Evolutionary conservation across 805 yeast genomes (phyloP).

Genomic region (Blastobotrys mokoenaii): DNA sequence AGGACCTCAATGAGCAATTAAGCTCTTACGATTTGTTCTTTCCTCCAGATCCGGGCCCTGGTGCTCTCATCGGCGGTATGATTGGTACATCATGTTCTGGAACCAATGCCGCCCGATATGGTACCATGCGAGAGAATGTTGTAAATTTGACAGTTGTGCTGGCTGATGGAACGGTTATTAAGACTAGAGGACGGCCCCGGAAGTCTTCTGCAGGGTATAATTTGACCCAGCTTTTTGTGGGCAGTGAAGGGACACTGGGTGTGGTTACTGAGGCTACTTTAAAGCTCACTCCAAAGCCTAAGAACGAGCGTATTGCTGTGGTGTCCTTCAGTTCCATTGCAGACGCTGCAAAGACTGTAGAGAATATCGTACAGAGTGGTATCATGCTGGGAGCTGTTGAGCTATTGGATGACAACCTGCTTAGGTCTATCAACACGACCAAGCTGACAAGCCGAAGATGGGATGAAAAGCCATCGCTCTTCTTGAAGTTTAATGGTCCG

Average conservation of each 20-base stretch:
- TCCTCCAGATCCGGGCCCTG: constrained; percentile 87
- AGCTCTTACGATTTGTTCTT: constrained; percentile 48
- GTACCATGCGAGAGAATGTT: constrained; percentile 84
- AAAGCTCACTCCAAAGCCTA: constrained; percentile 38
- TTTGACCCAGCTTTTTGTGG: constrained; percentile 67
- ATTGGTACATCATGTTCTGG: constrained; percentile 76
- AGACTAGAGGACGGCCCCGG: constrained; percentile 69
- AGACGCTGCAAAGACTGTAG: constrained; percentile 67
- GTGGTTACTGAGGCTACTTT: constrained; percentile 45
- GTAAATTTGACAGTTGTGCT: constrained; percentile 67
- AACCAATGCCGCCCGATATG: constrained; percentile 72
- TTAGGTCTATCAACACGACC: constrained; percentile 60
- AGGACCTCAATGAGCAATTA: constrained; percentile 56
- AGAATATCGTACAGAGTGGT: constrained; percentile 56
- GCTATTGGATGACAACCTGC: constrained; percentile 62
- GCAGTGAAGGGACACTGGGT: constrained; percentile 71
- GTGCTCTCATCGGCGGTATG: constrained; percentile 83
- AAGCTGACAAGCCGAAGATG: constrained; percentile 47
- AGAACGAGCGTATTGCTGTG: constrained; percentile 48
- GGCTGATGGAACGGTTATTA: constrained; percentile 76
- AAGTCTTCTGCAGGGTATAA: constrained; percentile 81
- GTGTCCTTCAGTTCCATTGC: constrained; percentile 54
- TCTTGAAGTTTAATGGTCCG: constrained; percentile 57
- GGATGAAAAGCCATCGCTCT: constrained; percentile 65
- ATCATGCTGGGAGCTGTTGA: constrained; percentile 74